These are phyloP conservation scores for Tripterygium wilfordii DNA, from an alignment of 177 flowering plant genomes.

Conservation along the genomic window DNA sequence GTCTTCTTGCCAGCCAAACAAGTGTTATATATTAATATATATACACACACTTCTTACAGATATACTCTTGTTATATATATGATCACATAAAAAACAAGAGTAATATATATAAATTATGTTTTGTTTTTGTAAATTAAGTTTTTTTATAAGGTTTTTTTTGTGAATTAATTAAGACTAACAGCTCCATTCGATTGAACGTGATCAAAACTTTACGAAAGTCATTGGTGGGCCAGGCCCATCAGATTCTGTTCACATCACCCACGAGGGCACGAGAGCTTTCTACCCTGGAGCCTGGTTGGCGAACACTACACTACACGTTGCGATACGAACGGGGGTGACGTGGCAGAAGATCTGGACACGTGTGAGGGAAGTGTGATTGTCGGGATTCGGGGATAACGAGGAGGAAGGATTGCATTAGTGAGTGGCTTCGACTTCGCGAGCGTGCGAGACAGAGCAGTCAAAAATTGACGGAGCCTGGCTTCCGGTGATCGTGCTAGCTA, in stretches of 20 bases:
- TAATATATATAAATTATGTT: too few relatives aligned
- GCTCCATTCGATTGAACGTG: background rate
- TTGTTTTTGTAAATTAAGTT: too few relatives aligned
- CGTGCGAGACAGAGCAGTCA: slow-evolving; percentile 43
- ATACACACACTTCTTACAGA: too few relatives aligned
- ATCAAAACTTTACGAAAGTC: background rate
- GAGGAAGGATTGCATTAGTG: too few relatives aligned
- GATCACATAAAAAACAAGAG: too few relatives aligned
- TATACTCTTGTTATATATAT: too few relatives aligned
- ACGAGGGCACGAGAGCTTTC: background rate
- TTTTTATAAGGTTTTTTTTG: background rate
- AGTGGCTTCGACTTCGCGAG: slow-evolving; percentile 15
- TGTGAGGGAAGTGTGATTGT: slow-evolving; percentile 13
- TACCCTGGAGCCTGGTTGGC: slow-evolving; percentile 4
- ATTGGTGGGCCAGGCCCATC: background rate
- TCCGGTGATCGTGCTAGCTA: background rate
- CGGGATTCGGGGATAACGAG: slow-evolving; percentile 41
- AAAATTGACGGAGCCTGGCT: slow-evolving; percentile 41
- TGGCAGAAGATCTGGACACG: slow-evolving; percentile 15
- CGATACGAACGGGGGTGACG: slow-evolving; percentile 4
- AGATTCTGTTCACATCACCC: slow-evolving; percentile 6
- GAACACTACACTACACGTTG: background rate
- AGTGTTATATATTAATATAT: too few relatives aligned
- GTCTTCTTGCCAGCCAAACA: too few relatives aligned
- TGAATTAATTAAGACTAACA: background rate